Percentiles rank a stretch among this genome's conserved stretches.
Conservation (phyloP, 2,329 filamentous ascomycete species). For the Neofusicoccum parvum region DNA sequence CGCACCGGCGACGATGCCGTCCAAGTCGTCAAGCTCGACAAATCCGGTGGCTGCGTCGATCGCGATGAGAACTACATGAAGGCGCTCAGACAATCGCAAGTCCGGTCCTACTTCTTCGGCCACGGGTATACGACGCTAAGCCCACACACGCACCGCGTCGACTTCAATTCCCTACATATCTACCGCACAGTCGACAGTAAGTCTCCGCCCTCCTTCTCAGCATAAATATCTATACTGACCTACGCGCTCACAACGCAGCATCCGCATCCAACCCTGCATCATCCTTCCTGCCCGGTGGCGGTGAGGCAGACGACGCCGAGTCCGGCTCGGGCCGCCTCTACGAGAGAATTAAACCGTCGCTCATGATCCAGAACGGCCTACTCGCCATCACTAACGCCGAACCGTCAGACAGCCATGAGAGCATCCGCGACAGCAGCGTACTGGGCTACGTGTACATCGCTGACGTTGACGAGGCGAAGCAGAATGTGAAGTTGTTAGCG, state of each 20-base stretch:
- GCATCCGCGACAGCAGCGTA: constrained; percentile 77
- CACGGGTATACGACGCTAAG: constrained; percentile 73
- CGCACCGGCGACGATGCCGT: constrained; percentile 65
- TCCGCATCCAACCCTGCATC: constrained; percentile 8
- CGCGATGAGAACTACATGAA: constrained; percentile 75
- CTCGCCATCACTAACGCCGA: constrained; percentile 82
- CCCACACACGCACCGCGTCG: constrained; percentile 82
- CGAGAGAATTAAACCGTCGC: constrained; percentile 65
- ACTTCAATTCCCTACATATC: constrained; percentile 73
- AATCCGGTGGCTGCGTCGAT: constrained; percentile 82
- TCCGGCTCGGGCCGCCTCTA: constrained; percentile 48
- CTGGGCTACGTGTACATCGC: constrained; percentile 93
- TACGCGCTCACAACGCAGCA: not conserved
- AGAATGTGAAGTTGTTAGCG: constrained; percentile 77
- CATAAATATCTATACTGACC: not conserved
- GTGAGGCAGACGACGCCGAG: constrained; percentile 53
- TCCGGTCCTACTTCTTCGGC: constrained; percentile 95
- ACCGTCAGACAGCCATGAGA: constrained; percentile 67
- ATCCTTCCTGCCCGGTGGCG: constrained; percentile 42
- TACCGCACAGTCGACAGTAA: constrained; percentile 68
- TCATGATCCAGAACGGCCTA: constrained; percentile 75
- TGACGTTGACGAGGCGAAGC: constrained; percentile 83
- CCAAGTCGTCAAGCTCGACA: constrained; percentile 75
- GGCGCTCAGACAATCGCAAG: constrained; percentile 70
- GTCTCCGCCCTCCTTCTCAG: constrained; percentile 26